Percentiles rank a stretch among this genome's conserved stretches.
phyloP scores from a whole-genome alignment of 805 yeast species.

The Candida alai region DNA sequence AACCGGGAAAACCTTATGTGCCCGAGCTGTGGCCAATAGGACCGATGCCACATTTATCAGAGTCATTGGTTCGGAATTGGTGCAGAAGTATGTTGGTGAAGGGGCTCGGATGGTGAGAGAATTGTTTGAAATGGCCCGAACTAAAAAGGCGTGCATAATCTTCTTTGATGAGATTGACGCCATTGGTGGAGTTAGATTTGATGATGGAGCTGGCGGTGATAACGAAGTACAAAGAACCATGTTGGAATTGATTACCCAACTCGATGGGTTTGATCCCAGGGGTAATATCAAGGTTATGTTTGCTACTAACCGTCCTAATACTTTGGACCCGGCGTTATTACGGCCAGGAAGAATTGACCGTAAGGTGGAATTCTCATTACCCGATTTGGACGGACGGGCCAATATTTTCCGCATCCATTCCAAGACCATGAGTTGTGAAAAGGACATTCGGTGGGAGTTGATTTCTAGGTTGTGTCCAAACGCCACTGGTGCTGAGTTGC shows the following conservation, averaged over 20 bases:
- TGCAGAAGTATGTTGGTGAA: slow-evolving; percentile 98
- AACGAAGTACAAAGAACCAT: slow-evolving; percentile 98
- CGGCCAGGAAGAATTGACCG: slow-evolving; percentile 99
- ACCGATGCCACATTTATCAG: slow-evolving; percentile 98
- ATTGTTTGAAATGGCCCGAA: slow-evolving; percentile 97
- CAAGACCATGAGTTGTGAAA: slow-evolving; percentile 95
- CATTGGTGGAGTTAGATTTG: slow-evolving; percentile 99
- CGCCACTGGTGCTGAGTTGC: slow-evolving; percentile 96
- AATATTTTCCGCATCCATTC: slow-evolving; percentile 96
- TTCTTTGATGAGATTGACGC: slow-evolving; percentile 99
- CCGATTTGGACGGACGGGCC: slow-evolving; percentile 97
- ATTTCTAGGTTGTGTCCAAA: slow-evolving; percentile 97
- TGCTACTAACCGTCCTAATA: slow-evolving; percentile 98
- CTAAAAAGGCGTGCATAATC: slow-evolving; percentile 96
- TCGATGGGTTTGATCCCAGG: slow-evolving; percentile 98
- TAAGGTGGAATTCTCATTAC: slow-evolving; percentile 94
- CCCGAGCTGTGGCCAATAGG: slow-evolving; percentile 98
- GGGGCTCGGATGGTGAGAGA: slow-evolving; percentile 99
- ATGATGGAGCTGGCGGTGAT: slow-evolving; percentile 99
- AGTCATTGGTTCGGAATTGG: slow-evolving; percentile 97
- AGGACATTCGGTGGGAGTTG: slow-evolving; percentile 97
- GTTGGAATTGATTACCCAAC: slow-evolving; percentile 95
- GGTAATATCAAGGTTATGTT: slow-evolving; percentile 99
- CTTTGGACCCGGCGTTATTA: slow-evolving; percentile 93
- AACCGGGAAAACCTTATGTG: slow-evolving; percentile 97